phyloP scores from a whole-genome alignment of 345 rosid genomes.

The Eucalyptus cloeziana region DNA sequence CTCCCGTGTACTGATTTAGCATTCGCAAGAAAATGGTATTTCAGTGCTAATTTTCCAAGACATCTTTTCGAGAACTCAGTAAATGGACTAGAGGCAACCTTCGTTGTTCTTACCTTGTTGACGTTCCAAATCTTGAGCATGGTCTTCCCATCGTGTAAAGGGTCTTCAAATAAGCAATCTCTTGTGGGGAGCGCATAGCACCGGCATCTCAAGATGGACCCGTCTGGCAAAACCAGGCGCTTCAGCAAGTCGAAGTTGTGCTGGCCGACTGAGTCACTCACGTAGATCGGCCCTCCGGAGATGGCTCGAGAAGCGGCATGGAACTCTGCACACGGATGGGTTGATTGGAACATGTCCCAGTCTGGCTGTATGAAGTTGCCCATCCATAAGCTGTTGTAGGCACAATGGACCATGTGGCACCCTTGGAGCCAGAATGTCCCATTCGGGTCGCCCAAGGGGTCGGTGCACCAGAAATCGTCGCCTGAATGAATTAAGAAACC shows the following conservation, averaged over 20 bases:
- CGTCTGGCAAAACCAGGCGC: conserved; percentile 60
- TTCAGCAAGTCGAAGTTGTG: conserved; percentile 66
- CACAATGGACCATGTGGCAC: conserved; percentile 98
- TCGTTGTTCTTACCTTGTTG: conserved; percentile 48
- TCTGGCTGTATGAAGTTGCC: conserved; percentile 98
- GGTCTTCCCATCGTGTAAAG: conserved; percentile 96
- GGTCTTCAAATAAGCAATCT: conserved; percentile 78
- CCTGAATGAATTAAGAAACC: conserved; percentile 23
- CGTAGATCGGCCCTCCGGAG: conserved; percentile 83
- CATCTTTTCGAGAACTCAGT: not conserved
- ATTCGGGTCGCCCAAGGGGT: conserved; percentile 88
- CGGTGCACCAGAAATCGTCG: conserved; percentile 96
- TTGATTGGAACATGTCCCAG: conserved; percentile 99
- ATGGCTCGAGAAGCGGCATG: conserved; percentile 95
- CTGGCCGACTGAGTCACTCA: conserved; percentile 69
- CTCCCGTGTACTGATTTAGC: conserved; percentile 50
- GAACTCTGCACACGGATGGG: conserved; percentile 92
- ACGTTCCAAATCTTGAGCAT: conserved; percentile 99
- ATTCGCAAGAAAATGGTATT: not conserved
- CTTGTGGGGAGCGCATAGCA: conserved; percentile 86
- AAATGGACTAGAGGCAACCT: not conserved
- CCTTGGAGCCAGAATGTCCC: conserved; percentile 98
- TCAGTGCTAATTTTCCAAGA: not conserved
- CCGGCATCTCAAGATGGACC: conserved; percentile 68
- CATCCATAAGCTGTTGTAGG: conserved; percentile 99